Evolutionary conservation across 2,329 filamentous ascomycete species (phyloP).

Genomic region (Stachybotrys elegans): DNA sequence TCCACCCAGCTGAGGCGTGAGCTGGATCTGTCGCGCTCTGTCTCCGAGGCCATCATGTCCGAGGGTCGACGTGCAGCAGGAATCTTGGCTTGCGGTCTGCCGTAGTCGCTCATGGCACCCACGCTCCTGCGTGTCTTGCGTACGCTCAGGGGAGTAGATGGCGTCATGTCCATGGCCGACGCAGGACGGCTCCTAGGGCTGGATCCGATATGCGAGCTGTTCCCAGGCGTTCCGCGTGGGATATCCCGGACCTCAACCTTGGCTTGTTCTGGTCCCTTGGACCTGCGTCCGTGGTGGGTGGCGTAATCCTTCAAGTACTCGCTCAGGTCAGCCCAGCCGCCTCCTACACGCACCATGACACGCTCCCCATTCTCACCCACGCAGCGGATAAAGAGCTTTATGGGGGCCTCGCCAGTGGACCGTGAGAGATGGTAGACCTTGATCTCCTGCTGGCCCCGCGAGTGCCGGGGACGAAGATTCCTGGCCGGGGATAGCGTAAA

Average conservation of each 20-base stretch:
- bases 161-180: slow-evolving; percentile 30
- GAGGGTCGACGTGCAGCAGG: slow-evolving; percentile 28
- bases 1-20: slow-evolving; percentile 54
- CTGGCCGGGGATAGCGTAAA: slow-evolving; percentile 65
- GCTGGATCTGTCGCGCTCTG: slow-evolving; percentile 43
- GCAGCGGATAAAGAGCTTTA: slow-evolving; percentile 89
- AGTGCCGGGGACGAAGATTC: slow-evolving; percentile 41
- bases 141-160: slow-evolving; percentile 46
- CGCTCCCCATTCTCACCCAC: slow-evolving; percentile 87
- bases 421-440: slow-evolving; percentile 89
- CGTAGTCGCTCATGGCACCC: slow-evolving; percentile 27
- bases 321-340: slow-evolving; percentile 95
- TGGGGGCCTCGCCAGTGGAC: slow-evolving; percentile 76
- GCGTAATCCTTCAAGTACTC: slow-evolving; percentile 95
- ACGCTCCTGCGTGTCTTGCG: slow-evolving; percentile 49
- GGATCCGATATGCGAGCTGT: slow-evolving; percentile 27
- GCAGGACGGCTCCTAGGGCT: slow-evolving; percentile 36
- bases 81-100: slow-evolving; percentile 34
- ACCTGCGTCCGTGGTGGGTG: slow-evolving; percentile 78
- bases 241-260: slow-evolving; percentile 56
- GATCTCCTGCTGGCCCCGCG: slow-evolving; percentile 64
- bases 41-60: slow-evolving; percentile 37
- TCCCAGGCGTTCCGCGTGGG: slow-evolving; percentile 24
- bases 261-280: slow-evolving; percentile 38
- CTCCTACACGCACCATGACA: slow-evolving; percentile 96